Conservation (phyloP, 306 rosid species). For the Spatholobus suberectus region DNA sequence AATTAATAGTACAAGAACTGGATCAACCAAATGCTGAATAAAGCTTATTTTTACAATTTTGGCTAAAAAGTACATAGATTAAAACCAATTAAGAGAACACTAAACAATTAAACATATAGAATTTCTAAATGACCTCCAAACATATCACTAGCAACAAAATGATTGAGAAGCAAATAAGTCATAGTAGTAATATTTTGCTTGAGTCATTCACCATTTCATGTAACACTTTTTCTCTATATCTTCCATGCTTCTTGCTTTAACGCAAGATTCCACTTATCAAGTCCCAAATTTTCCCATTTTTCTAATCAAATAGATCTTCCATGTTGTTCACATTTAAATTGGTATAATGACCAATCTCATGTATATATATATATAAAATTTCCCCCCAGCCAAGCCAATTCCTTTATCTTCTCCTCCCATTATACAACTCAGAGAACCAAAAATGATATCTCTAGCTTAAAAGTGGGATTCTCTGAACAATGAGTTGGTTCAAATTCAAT, state of each 20-base stretch:
- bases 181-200: background rate
- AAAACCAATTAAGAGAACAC: background rate
- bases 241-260: background rate
- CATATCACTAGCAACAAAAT: background rate
- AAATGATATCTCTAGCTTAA: too few relatives aligned
- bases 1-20: background rate
- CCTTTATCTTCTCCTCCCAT: too few relatives aligned
- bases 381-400: too few relatives aligned
- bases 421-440: too few relatives aligned
- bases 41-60: background rate
- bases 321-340: too few relatives aligned
- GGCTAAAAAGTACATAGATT: background rate
- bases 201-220: background rate
- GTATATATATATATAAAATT: too few relatives aligned
- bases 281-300: background rate
- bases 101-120: background rate
- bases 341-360: too few relatives aligned
- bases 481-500: too few relatives aligned
- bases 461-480: too few relatives aligned
- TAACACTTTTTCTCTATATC: background rate
- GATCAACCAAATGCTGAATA: background rate
- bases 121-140: background rate
- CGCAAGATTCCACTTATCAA: background rate
- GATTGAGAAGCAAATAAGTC: background rate
- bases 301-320: background rate